These are phyloP conservation scores for Penicillium sp. DNA, from an alignment of 2,329 filamentous ascomycete genomes.

Conservation along the genomic window DNA sequence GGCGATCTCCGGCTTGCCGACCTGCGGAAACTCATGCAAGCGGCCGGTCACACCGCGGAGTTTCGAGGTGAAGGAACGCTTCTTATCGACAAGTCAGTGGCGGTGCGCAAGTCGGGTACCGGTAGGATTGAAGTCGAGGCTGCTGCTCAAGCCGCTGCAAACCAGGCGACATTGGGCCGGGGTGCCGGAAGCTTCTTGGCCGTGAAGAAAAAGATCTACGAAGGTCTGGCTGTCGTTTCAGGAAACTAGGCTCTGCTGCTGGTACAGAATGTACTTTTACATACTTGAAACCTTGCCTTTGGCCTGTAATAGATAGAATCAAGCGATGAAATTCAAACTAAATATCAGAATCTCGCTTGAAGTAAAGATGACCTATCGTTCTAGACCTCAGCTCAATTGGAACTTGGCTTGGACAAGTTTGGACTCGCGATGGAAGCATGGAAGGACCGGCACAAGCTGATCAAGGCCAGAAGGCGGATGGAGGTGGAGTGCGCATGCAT, in stretches of 20 bases:
- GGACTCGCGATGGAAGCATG: too few species aligned
- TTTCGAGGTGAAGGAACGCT: slow-evolving; percentile 90
- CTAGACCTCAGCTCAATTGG: too few species aligned
- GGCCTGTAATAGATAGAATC: too few species aligned
- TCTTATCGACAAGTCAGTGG: slow-evolving; percentile 79
- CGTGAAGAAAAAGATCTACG: slow-evolving; percentile 87
- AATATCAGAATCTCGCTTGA: too few species aligned
- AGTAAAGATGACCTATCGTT: too few species aligned
- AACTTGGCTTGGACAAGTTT: too few species aligned
- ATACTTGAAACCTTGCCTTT: neutral
- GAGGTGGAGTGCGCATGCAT: too few species aligned
- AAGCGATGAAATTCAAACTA: too few species aligned
- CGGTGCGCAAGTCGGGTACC: slow-evolving; percentile 80
- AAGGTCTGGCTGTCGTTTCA: slow-evolving; percentile 84
- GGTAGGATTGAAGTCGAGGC: slow-evolving; percentile 85
- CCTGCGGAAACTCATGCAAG: slow-evolving; percentile 74
- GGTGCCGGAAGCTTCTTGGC: slow-evolving; percentile 70
- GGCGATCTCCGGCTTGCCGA: slow-evolving; percentile 88
- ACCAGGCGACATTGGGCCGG: slow-evolving; percentile 39
- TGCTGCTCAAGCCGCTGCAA: slow-evolving; percentile 51
- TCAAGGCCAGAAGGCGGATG: too few species aligned
- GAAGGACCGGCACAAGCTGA: too few species aligned
- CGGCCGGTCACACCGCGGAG: slow-evolving; percentile 77
- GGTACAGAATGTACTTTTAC: slow-evolving; percentile 13
- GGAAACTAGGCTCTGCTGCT: slow-evolving; percentile 48